phyloP scores from a whole-genome alignment of 306 rosid species.

The Rosa multiflora region DNA sequence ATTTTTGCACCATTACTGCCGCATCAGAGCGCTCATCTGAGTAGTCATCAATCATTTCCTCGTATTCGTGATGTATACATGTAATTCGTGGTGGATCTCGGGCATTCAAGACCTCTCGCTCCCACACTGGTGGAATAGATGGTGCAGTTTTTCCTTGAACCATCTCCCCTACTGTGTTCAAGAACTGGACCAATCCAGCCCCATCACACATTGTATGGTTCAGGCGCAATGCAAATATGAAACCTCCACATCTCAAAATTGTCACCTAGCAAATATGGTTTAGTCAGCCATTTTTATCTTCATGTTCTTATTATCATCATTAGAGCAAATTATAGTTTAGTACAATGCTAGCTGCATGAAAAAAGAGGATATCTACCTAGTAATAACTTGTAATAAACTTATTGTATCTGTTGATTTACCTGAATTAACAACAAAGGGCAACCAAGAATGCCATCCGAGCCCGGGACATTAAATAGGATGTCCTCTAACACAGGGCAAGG shows the following conservation, averaged over 20 bases:
- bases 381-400: too few relatives aligned
- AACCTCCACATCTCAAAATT: conserved; percentile 31
- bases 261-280: conserved; percentile 26
- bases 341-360: too few relatives aligned
- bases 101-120: conserved; percentile 31
- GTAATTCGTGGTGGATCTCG: conserved; percentile 30
- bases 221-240: conserved; percentile 31
- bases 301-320: background rate
- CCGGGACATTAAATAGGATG: conserved; percentile 20
- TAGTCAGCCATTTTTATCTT: background rate
- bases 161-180: conserved; percentile 27
- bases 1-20: background rate
- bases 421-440: conserved; percentile 26
- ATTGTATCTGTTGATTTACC: background rate
- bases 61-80: conserved; percentile 21
- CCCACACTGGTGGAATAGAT: conserved; percentile 28
- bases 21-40: background rate
- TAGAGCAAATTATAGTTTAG: background rate
- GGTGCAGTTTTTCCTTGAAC: conserved; percentile 20
- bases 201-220: conserved; percentile 38
- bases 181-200: conserved; percentile 6
- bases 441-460: conserved; percentile 5
- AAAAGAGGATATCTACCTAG: background rate
- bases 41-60: background rate
- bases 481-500: conserved; percentile 29